phyloP scores from a whole-genome alignment of 2,329 filamentous ascomycete species.

The Epichloe gansuensis region DNA sequence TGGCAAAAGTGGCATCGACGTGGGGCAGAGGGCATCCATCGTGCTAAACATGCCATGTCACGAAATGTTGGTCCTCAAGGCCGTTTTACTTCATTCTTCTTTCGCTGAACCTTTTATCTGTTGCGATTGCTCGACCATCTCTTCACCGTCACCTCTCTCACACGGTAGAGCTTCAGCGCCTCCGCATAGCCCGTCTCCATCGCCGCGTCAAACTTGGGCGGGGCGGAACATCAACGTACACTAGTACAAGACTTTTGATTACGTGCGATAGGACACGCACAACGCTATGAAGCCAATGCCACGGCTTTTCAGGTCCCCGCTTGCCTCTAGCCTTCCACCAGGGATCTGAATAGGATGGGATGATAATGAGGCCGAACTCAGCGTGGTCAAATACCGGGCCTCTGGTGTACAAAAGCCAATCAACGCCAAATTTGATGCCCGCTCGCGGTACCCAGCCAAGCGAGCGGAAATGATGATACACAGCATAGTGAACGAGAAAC shows the following conservation, averaged over 20 bases:
- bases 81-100: not conserved
- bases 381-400: constrained; percentile 92
- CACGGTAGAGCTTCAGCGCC: constrained; percentile 56
- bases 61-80: not conserved
- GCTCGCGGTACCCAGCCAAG: constrained; percentile 88
- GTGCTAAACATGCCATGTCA: not conserved
- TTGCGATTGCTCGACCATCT: constrained; percentile 79
- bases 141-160: constrained; percentile 70
- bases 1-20: not conserved
- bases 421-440: constrained; percentile 88
- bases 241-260: constrained; percentile 76
- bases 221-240: constrained; percentile 86
- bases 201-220: constrained; percentile 34
- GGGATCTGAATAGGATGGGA: constrained; percentile 68
- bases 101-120: constrained; percentile 17
- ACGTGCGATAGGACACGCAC: constrained; percentile 86
- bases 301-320: constrained; percentile 39
- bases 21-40: not conserved
- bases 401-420: constrained; percentile 87
- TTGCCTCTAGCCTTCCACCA: constrained; percentile 56
- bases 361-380: constrained; percentile 75
- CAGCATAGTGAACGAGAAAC: constrained; percentile 77
- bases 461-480: constrained; percentile 93
- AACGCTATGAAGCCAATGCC: constrained; percentile 80
- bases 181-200: constrained; percentile 44